Evolutionary conservation across 306 rosid genomes (phyloP).

Genomic region (Hippophae gyantsensis): DNA sequence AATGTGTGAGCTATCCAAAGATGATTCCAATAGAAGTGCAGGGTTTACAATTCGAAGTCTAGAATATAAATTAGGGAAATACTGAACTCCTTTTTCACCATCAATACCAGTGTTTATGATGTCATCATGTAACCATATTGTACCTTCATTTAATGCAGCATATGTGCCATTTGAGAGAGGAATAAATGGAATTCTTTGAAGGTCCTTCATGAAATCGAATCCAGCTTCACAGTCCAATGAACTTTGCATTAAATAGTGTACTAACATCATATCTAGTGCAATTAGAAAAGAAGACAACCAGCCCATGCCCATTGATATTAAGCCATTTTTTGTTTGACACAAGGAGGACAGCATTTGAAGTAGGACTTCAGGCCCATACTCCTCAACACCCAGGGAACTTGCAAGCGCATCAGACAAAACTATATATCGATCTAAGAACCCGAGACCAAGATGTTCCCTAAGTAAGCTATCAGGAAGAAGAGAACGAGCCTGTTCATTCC

Average conservation of each 20-base stretch:
- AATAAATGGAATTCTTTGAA: constrained; percentile 46
- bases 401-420: constrained; percentile 55
- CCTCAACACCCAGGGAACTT: constrained; percentile 70
- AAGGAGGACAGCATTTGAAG: constrained; percentile 50
- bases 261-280: constrained; percentile 39
- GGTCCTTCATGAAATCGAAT: constrained; percentile 35
- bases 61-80: constrained; percentile 59
- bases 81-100: constrained; percentile 45
- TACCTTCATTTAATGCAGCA: constrained; percentile 60
- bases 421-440: constrained; percentile 59
- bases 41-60: constrained; percentile 65
- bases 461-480: constrained; percentile 63
- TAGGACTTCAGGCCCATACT: constrained; percentile 67
- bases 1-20: constrained; percentile 33
- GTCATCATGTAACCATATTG: constrained; percentile 76
- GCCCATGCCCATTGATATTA: constrained; percentile 47
- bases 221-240: constrained; percentile 29
- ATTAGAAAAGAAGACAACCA: constrained; percentile 71
- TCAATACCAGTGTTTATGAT: constrained; percentile 35
- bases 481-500: constrained; percentile 60
- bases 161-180: constrained; percentile 89
- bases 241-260: constrained; percentile 34
- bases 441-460: constrained; percentile 68
- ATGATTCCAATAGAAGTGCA: constrained; percentile 45
- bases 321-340: constrained; percentile 33